Base-by-base conservation (phyloP, 139 green algal genomes). In the Closterium sp. region DNA sequence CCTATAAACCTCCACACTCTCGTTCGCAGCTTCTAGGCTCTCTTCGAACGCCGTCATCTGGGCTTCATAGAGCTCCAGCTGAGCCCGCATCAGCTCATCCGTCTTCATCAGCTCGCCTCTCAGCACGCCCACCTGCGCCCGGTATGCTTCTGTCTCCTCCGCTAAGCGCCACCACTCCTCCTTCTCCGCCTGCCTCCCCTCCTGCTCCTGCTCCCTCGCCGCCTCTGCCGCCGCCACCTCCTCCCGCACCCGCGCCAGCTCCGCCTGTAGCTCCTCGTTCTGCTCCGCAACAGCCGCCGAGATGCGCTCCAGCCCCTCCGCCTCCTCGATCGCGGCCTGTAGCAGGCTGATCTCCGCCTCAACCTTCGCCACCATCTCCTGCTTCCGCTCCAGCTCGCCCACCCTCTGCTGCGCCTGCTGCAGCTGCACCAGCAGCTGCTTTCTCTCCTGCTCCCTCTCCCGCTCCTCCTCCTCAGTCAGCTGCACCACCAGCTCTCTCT, bases 41-140 rank as follows among this genome's bases (percentile, higher is more conserved):
- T 93, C 55, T 34, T 93, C 88, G 16, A 93, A 93, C 8, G 19
- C 23, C 31, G 87, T 88, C 16, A 93, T 21, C 35, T 93, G 89
- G 4, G 87, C 34, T 33, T 91, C 16, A 21, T 94, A 94, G 1
- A 91, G 34, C 55, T 94, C 91, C 10, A 94, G 34, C 85, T 88
- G 76, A 2, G 76, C 35, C 19, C 43, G 87, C 35, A 94, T 90
- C 25, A 84, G 30, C 33, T 90, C 88, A n/a, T 94, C 91, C 33
- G 88, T 87, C 33, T 89, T n/a, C 32, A 91, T 34, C 7, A 94
- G 34, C 89, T 76, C 34, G 21, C 87, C 7, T 34, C 93, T 76
- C 30, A 94, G 38, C 91, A 93, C 34, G 25, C 32, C 84, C 85
- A 94, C 91, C 55, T 94, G 91, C 30, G 93, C 55, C 28, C 89